Base-by-base conservation (phyloP, 306 rosid genomes). In the Cucurbita argyrosperma region DNA sequence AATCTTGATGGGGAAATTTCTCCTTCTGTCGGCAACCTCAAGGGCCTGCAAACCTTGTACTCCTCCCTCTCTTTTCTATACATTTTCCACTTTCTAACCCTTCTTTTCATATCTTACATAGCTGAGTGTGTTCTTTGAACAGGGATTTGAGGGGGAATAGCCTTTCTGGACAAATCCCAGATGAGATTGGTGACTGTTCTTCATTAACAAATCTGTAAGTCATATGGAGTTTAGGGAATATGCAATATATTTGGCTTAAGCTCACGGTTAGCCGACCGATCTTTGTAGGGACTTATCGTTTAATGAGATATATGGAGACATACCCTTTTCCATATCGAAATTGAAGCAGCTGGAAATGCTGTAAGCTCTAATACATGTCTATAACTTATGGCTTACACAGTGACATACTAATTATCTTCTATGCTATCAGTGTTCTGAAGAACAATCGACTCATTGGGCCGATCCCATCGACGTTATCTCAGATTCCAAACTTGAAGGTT, bases 151-250 rank as follows among this genome's bases (percentile, higher is more conserved):
- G 79, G 75, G 93, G 84, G 58, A 95, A 91, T 79, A 78, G 79
- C 23, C 82, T 95, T 21, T 91, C 99, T 1, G 99, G 99, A 74
- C 99, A 95, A 82, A 95, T 95, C 82, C 99, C 99, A n/a, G 99
- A 91, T 76, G 97, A 95, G 92, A 95, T 95, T 77, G 99, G 99
- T 60, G 99, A 91, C 71, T 95, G 99, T 75, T 84, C 90, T 21
- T 85, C 91, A 14, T 78, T 95, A 71, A 76, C 8, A 78, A 83
- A 37, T 84, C 63, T 95, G 99, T 95, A 83, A 78, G 92, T 81
- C 76, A 30, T 19, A 19, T 26, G 4, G 30, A 50, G 47, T 16
- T 70, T 9, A 9, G 12, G 0, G 0, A 35, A 0, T 70, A 5
- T 30, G 23, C 47, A 15, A 51, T 70, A 15, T 69, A 43, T 69